phyloP scores from a whole-genome alignment of 192 early-diverging fungal species.

The Umbelopsis sp. region DNA sequence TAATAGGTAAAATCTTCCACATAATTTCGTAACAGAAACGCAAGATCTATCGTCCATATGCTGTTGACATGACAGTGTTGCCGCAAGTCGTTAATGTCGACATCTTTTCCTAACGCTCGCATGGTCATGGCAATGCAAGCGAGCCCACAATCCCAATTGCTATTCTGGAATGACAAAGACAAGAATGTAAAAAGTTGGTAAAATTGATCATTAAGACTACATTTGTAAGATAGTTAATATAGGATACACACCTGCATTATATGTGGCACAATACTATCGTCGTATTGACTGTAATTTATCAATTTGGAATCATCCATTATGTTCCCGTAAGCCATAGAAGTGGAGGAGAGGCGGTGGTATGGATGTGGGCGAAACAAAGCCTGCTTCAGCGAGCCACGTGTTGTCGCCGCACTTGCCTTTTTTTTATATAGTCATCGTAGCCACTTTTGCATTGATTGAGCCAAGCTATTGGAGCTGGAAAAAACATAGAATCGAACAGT shows the following conservation, averaged over 20 bases:
- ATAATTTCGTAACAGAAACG: constrained; percentile 71
- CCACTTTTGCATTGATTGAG: background rate
- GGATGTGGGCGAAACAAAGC: background rate
- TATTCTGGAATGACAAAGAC: constrained; percentile 26
- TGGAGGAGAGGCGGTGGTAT: constrained; percentile 1
- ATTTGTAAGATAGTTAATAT: too few relatives aligned
- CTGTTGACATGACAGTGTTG: constrained; percentile 61
- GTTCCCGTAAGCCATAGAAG: background rate
- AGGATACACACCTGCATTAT: constrained; percentile 26
- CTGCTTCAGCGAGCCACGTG: constrained; percentile 5
- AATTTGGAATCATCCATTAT: constrained; percentile 12
- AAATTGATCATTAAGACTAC: background rate
- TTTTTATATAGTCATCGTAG: background rate
- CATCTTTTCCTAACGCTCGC: constrained; percentile 58
- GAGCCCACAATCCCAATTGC: constrained; percentile 88
- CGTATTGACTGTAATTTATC: constrained; percentile 27
- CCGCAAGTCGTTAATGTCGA: constrained; percentile 56
- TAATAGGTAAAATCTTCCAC: constrained; percentile 91
- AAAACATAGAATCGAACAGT: too few relatives aligned
- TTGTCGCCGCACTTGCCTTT: background rate
- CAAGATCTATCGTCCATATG: constrained; percentile 92
- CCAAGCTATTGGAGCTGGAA: background rate
- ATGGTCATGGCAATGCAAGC: constrained; percentile 84
- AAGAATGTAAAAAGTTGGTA: background rate
- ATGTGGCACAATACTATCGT: constrained; percentile 29